A percentile compares a stretch with the other conserved stretches of the same genome.
These are phyloP conservation scores for Stylonectria norvegica DNA, from an alignment of 2,329 filamentous ascomycete species.

Conservation along the genomic window DNA sequence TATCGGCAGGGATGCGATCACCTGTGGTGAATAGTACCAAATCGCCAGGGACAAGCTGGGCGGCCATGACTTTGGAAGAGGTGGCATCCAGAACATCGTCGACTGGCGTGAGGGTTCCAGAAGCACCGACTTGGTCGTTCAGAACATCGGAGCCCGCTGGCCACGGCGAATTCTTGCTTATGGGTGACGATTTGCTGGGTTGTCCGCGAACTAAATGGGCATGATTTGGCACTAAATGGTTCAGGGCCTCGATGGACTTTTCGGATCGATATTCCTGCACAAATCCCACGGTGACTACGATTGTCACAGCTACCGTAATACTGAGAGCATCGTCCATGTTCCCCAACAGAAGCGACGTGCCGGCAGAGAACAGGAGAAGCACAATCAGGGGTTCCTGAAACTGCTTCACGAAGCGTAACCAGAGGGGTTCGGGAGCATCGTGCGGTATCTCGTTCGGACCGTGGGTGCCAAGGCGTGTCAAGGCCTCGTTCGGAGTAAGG, in stretches of 20 bases:
- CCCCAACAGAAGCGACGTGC: conserved; percentile 82
- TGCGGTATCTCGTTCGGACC: conserved; percentile 94
- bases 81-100: conserved; percentile 65
- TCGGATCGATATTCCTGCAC: conserved; percentile 97
- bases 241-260: conserved; percentile 93
- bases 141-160: conserved; percentile 43
- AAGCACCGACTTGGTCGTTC: conserved; percentile 40
- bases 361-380: conserved; percentile 84
- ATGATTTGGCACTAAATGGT: conserved; percentile 88
- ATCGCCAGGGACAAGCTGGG: conserved; percentile 86
- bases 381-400: conserved; percentile 95
- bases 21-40: conserved; percentile 92
- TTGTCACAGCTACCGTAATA: conserved; percentile 93
- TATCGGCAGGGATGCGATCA: conserved; percentile 92
- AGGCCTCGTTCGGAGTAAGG: conserved; percentile 75
- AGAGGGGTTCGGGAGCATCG: conserved; percentile 88
- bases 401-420: conserved; percentile 92
- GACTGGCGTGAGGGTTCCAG: conserved; percentile 56
- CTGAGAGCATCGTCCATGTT: conserved; percentile 95
- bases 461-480: conserved; percentile 72
- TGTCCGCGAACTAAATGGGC: conserved; percentile 82
- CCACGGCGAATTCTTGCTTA: conserved; percentile 44
- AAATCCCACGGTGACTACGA: conserved; percentile 94
- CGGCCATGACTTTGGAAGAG: conserved; percentile 81
- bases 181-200: conserved; percentile 32